phyloP scores from a whole-genome alignment of 2,329 filamentous ascomycete species.

The Arthroderma sp. region DNA sequence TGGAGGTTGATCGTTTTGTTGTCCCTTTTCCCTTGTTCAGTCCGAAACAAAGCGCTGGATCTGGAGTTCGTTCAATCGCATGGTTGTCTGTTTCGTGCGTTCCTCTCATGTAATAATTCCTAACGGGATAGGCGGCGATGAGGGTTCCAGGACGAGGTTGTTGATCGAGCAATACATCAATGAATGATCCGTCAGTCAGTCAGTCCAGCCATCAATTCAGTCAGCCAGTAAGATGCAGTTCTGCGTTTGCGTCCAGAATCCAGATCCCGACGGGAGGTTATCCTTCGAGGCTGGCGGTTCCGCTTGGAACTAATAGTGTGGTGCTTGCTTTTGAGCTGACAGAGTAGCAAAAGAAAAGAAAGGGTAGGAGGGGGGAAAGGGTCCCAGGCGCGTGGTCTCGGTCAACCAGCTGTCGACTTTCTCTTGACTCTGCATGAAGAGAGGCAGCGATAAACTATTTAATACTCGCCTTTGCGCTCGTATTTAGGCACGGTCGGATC shows the following conservation, averaged over 20 bases:
- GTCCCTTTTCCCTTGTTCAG: neutral
- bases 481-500: neutral
- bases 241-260: neutral
- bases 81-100: neutral
- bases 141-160: neutral
- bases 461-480: neutral
- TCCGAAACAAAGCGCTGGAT: neutral
- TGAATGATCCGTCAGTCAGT: neutral
- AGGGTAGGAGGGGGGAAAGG: neutral
- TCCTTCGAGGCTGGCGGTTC: neutral
- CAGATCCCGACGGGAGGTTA: neutral
- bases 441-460: neutral
- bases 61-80: neutral
- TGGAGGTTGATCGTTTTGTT: neutral
- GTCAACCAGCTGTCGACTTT: neutral
- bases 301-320: neutral
- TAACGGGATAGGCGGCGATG: neutral
- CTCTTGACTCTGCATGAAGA: neutral
- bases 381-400: neutral
- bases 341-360: neutral
- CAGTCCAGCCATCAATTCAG: neutral
- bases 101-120: neutral
- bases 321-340: neutral
- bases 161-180: neutral
- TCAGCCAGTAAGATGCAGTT: neutral